Conservation (phyloP, 2,329 filamentous ascomycete species). For the Lithohypha guttulata region DNA sequence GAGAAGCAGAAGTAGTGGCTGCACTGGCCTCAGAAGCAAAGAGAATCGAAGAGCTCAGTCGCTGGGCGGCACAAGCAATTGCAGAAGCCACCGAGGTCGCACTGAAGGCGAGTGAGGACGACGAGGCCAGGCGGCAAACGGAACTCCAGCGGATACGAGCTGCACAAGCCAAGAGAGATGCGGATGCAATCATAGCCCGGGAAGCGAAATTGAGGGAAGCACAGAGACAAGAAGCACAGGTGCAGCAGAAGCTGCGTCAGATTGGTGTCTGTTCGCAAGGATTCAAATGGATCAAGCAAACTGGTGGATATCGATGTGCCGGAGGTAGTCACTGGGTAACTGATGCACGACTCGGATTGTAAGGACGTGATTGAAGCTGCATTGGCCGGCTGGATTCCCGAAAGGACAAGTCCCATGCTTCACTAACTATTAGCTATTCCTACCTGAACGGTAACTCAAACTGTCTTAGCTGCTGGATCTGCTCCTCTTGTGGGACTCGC, state of each 20-base stretch:
- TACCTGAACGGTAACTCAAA: too few species aligned
- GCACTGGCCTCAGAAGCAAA: neutral
- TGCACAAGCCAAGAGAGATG: slow-evolving; percentile 1
- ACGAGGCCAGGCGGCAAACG: slow-evolving; percentile 24
- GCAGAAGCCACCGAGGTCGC: slow-evolving; percentile 8
- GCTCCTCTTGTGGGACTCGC: too few species aligned
- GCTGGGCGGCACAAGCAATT: neutral
- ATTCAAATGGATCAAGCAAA: slow-evolving; percentile 51
- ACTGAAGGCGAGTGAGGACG: slow-evolving; percentile 4
- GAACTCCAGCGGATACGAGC: slow-evolving; percentile 20
- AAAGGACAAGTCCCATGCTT: too few species aligned
- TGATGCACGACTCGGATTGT: slow-evolving; percentile 27
- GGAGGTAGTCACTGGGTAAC: slow-evolving; percentile 49
- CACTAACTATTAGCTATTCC: too few species aligned
- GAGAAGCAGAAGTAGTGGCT: neutral
- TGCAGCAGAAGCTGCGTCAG: slow-evolving; percentile 31
- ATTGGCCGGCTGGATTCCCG: too few species aligned
- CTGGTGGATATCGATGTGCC: slow-evolving; percentile 49
- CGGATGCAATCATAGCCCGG: slow-evolving; percentile 7
- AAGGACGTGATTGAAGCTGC: too few species aligned
- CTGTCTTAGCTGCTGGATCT: too few species aligned
- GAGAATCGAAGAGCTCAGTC: neutral
- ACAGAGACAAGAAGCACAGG: slow-evolving; percentile 18
- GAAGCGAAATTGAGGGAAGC: slow-evolving; percentile 16
- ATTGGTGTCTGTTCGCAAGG: slow-evolving; percentile 49